phyloP scores from a whole-genome alignment of 441 rosid species.

The Erysimum pusillum region DNA sequence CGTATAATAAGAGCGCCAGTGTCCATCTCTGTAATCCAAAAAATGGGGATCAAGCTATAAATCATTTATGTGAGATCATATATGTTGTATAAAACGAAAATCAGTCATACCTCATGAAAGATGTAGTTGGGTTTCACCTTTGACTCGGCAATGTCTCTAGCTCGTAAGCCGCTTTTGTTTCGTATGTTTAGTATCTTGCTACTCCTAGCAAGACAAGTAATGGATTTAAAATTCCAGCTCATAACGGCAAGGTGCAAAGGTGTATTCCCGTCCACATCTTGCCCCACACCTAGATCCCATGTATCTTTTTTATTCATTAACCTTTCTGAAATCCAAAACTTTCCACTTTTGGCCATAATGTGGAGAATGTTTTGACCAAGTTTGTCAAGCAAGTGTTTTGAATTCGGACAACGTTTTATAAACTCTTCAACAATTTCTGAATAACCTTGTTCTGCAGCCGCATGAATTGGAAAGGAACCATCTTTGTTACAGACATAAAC shows the following conservation, averaged over 20 bases:
- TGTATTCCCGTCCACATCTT: conserved; percentile 36
- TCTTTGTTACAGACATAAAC: conserved; percentile 8
- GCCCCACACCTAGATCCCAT: not conserved
- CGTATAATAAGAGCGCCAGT: not conserved
- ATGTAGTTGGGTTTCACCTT: not conserved
- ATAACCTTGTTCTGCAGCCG: conserved; percentile 3
- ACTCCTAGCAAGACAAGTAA: not conserved
- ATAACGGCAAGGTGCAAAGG: conserved; percentile 26
- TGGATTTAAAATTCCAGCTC: not conserved
- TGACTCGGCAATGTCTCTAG: conserved; percentile 12
- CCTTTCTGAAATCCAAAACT: not conserved
- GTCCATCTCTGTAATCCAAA: conserved; percentile 21
- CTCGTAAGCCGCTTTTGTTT: not conserved
- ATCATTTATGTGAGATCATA: not conserved
- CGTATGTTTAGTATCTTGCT: not conserved
- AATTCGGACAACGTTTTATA: conserved; percentile 22
- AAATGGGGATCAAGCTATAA: not conserved
- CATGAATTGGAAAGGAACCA: conserved; percentile 40
- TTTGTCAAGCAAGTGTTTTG: conserved; percentile 1
- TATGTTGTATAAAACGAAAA: not conserved
- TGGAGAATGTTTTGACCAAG: conserved; percentile 33
- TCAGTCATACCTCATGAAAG: conserved; percentile 1
- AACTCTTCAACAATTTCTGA: not conserved
- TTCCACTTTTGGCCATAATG: not conserved
- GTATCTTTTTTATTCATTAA: not conserved